A percentile compares a stretch with the other conserved stretches of the same genome.
phyloP scores from a whole-genome alignment of 176 grass and related monocot genomes.

The Oryza nivara region DNA sequence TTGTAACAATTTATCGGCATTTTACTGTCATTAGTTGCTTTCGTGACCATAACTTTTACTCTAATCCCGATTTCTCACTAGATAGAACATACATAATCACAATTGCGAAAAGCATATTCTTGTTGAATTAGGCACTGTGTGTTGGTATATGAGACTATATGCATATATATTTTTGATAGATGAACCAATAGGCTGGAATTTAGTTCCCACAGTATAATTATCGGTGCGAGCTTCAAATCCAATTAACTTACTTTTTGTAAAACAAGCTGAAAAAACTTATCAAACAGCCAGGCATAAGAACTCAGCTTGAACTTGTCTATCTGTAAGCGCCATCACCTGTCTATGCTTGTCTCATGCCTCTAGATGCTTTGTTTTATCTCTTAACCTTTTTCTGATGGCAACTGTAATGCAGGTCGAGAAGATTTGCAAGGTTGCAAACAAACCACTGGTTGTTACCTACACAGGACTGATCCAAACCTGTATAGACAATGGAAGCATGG shows the following conservation, averaged over 20 bases:
- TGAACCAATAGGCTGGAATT: conserved; percentile 22
- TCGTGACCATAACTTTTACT: not conserved
- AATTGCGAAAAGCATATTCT: conserved; percentile 24
- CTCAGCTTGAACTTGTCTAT: not conserved
- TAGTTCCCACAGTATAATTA: not conserved
- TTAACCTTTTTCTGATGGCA: conserved; percentile 34
- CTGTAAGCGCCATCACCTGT: not conserved
- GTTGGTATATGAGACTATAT: not conserved
- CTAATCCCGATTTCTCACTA: not conserved
- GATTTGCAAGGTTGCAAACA: conserved; percentile 98
- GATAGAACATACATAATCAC: not conserved
- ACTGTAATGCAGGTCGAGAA: conserved; percentile 73
- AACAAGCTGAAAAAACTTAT: not conserved
- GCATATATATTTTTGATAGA: not conserved
- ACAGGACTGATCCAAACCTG: conserved; percentile 92
- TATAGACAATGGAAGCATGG: conserved; percentile 74
- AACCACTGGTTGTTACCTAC: conserved; percentile 94
- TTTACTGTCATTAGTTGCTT: conserved; percentile 18
- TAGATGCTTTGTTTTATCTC: conserved; percentile 18
- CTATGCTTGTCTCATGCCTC: conserved; percentile 17
- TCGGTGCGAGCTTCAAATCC: conserved; percentile 15
- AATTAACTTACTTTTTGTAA: not conserved
- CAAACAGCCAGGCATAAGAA: not conserved
- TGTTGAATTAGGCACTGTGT: conserved; percentile 18
- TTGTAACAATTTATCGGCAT: not conserved